Percentiles rank a stretch among this genome's conserved stretches.
Conservation (phyloP, 768 basidiomycete genomes). For the Dentipellis fragilis region DNA sequence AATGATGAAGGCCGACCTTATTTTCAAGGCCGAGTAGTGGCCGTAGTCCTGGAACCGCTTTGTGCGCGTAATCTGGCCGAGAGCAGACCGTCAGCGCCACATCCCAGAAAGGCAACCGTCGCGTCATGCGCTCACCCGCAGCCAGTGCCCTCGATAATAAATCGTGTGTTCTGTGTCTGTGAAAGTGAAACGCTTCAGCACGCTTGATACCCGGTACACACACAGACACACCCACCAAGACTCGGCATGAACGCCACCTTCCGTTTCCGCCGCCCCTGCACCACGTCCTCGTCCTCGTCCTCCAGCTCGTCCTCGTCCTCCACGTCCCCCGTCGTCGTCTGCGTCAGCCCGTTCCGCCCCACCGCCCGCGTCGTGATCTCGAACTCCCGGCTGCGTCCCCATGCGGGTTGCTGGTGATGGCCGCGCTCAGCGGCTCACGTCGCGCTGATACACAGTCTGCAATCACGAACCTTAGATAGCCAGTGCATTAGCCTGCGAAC, state of each 20-base stretch:
- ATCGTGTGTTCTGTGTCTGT: slow-evolving; percentile 82
- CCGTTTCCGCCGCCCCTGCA: slow-evolving; percentile 64
- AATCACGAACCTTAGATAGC: slow-evolving; percentile 58
- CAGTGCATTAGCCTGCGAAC: slow-evolving; percentile 76
- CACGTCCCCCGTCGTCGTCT: slow-evolving; percentile 64
- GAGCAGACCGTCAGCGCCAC: neutral
- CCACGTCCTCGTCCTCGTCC: slow-evolving; percentile 47
- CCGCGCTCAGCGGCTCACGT: neutral
- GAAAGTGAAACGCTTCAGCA: slow-evolving; percentile 4
- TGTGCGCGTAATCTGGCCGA: slow-evolving; percentile 62
- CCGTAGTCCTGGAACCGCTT: slow-evolving; percentile 70
- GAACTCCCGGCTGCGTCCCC: slow-evolving; percentile 82
- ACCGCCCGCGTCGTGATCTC: slow-evolving; percentile 78
- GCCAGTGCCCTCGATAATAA: slow-evolving; percentile 84
- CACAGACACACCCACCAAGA: slow-evolving; percentile 47
- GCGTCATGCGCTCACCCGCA: slow-evolving; percentile 43
- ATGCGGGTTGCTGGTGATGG: slow-evolving; percentile 68
- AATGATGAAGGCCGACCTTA: slow-evolving; percentile 41
- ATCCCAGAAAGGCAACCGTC: slow-evolving; percentile 8
- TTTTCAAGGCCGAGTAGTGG: slow-evolving; percentile 66
- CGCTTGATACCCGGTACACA: slow-evolving; percentile 12
- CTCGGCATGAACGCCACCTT: slow-evolving; percentile 84
- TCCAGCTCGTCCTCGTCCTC: slow-evolving; percentile 63
- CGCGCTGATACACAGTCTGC: neutral
- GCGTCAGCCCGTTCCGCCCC: slow-evolving; percentile 52